These are phyloP conservation scores for Nepenthes gracilis DNA, from an alignment of 148 eudicot species.

Conservation along the genomic window DNA sequence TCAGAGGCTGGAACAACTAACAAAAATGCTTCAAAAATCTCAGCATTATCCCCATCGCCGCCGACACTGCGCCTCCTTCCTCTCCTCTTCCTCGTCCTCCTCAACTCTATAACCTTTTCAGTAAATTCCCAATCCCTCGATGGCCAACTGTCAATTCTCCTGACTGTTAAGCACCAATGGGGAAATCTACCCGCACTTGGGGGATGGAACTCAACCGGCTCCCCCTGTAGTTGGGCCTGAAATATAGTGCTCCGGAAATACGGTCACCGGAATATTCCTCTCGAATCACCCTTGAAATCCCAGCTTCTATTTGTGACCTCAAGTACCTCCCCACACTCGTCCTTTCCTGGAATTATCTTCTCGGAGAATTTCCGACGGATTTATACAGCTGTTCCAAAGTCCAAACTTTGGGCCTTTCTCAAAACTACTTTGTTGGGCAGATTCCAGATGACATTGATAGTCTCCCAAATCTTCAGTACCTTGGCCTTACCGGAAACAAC, in stretches of 20 bases:
- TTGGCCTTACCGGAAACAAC: slow-evolving; percentile 43
- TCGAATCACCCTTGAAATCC: slow-evolving; percentile 13
- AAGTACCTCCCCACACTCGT: slow-evolving; percentile 27
- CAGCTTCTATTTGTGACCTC: slow-evolving; percentile 45
- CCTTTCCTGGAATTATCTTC: slow-evolving; percentile 30
- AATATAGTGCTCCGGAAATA: slow-evolving; percentile 26
- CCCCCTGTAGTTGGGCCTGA: slow-evolving; percentile 70
- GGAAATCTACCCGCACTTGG: slow-evolving; percentile 23
- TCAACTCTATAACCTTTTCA: no score
- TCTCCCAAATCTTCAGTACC: not conserved
- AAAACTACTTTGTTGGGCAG: slow-evolving; percentile 42
- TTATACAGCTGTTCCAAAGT: slow-evolving; percentile 46
- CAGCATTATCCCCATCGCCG: no score
- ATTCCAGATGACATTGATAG: slow-evolving; percentile 41
- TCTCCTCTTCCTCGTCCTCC: no score
- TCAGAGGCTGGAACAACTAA: no score
- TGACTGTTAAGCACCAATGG: slow-evolving; percentile 41
- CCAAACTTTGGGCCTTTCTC: slow-evolving; percentile 28
- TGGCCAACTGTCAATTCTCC: slow-evolving; percentile 28
- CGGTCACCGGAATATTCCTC: slow-evolving; percentile 31
- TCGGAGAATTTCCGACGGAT: slow-evolving; percentile 36
- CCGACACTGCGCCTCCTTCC: no score
- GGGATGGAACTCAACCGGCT: slow-evolving; percentile 37
- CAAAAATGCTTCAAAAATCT: no score
- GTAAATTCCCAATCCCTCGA: slow-evolving; percentile 28